Percentiles rank a stretch among this genome's conserved stretches.
These are phyloP conservation scores for Camellia oleifera DNA, from an alignment of 179 eudicot species.

Conservation along the genomic window DNA sequence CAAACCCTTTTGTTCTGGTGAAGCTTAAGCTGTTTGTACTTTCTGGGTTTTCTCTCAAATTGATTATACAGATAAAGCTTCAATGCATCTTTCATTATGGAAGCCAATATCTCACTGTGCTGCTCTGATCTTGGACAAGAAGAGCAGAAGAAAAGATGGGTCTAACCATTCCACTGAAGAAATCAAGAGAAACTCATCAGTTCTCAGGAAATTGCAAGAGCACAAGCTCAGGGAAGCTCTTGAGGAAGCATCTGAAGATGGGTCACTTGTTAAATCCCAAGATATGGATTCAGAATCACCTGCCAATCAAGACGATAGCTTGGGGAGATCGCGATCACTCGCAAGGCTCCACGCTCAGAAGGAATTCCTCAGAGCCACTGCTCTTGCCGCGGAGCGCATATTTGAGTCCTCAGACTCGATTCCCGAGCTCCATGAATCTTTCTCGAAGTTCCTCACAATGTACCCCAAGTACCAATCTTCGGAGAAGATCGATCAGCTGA, in stretches of 20 bases:
- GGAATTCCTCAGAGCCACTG: constrained; percentile 89
- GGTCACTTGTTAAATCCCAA: constrained; percentile 76
- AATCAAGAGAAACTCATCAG: constrained; percentile 52
- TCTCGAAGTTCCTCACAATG: constrained; percentile 84
- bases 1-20: not conserved
- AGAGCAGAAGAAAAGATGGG: constrained; percentile 71
- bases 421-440: constrained; percentile 70
- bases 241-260: constrained; percentile 98
- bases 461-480: constrained; percentile 91
- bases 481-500: constrained; percentile 86
- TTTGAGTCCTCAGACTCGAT: constrained; percentile 70
- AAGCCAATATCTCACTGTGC: constrained; percentile 94
- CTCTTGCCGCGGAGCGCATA: constrained; percentile 83
- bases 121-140: constrained; percentile 72
- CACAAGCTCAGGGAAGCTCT: constrained; percentile 92
- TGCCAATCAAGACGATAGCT: constrained; percentile 57
- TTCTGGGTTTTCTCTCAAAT: constrained; percentile 7
- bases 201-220: constrained; percentile 71
- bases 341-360: constrained; percentile 79
- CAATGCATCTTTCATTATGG: constrained; percentile 98
- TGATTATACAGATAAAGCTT: constrained; percentile 25
- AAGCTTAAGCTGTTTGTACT: constrained; percentile 9
- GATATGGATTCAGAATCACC: constrained; percentile 56
- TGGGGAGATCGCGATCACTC: constrained; percentile 84
- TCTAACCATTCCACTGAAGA: constrained; percentile 46